Evolutionary conservation across 805 yeast species (phyloP), one percentile per base, ranked within the genome.

Genomic region (Pichia californica): DNA sequence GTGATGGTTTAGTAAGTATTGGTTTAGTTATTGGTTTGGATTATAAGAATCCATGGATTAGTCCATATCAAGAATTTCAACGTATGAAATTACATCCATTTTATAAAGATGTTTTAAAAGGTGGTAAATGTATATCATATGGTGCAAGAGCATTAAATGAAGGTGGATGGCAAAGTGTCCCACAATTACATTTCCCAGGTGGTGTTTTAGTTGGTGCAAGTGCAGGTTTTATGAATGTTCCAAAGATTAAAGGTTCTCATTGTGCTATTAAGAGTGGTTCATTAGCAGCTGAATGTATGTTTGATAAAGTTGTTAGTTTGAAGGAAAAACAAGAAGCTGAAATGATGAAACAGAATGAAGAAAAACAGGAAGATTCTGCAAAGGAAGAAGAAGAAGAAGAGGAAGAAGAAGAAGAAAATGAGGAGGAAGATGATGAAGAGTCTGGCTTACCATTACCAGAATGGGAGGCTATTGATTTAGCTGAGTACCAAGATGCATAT

Each of bases 121-220:
- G 94, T 32, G 99, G 99, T 18, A 87, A 82, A 57, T 93, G 98
- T 64, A 74, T 93, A 16, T 81, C 95, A 3, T 93, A 93, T 57
- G 99, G 87, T 15, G 99, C 99, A 4, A 76, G 99, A 54, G 96
- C 98, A 1, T 74, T 93, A 53, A 93, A 91, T 63, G 99, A 93
- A 67, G 99, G 99, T 49, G 99, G 99, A 1, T 74, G 71, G 53
- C 99, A 93, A 68, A 81, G 95, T 31, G 84, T 93, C 41, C 99
- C 99, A 20, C 77, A 81, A 58, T 71, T 93, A 43, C 70, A 81
- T 52, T 93, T 93, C 75, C 98, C 98, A 2, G 99, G 99, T 40
- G 99, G 99, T 41, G 82, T 88, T 8, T 67, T 93, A 25, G 91
- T 93, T 31, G 99, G 99, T 27, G 93, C 95, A 45, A 70, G 94